phyloP scores from a whole-genome alignment of 2,329 filamentous ascomycete species.

The Colletotrichum lupini region DNA sequence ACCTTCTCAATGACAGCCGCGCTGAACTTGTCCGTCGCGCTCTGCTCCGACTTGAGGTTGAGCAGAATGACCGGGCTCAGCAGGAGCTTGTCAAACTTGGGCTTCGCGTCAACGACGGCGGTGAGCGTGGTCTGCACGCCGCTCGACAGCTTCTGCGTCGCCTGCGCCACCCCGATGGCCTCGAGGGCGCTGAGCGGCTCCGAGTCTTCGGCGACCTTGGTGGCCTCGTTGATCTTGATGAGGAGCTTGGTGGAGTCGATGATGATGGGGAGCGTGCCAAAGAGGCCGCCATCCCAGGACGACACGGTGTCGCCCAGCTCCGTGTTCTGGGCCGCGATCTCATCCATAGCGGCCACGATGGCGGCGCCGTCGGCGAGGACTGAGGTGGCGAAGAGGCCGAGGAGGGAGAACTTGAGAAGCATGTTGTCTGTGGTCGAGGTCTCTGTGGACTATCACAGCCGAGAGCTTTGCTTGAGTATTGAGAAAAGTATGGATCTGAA shows the following conservation, averaged over 20 bases:
- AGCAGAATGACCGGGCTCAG: conserved; percentile 55
- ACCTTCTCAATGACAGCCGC: conserved; percentile 52
- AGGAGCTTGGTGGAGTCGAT: conserved; percentile 52
- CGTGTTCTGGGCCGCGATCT: conserved; percentile 46
- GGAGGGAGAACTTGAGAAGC: conserved; percentile 30
- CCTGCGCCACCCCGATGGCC: conserved; percentile 50
- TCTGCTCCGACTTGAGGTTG: conserved; percentile 53
- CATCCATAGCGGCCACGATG: conserved; percentile 48
- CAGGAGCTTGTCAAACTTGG: conserved; percentile 55
- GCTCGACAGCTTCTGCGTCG: conserved; percentile 47
- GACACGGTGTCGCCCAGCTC: conserved; percentile 48
- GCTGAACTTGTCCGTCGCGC: conserved; percentile 51
- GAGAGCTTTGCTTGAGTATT: neutral
- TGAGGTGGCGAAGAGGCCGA: conserved; percentile 32
- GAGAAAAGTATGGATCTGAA: neutral
- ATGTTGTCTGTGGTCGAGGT: neutral
- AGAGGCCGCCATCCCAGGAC: conserved; percentile 50
- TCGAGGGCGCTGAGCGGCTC: conserved; percentile 50
- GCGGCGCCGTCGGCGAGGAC: conserved; percentile 46
- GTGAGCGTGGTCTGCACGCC: conserved; percentile 52
- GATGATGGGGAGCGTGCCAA: conserved; percentile 54
- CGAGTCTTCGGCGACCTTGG: conserved; percentile 48
- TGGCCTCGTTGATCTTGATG: conserved; percentile 51
- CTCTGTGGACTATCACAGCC: neutral
- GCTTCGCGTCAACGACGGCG: conserved; percentile 52